These are phyloP conservation scores for Linnemannia exigua DNA, from an alignment of 192 early-diverging fungal species.

Conservation along the genomic window DNA sequence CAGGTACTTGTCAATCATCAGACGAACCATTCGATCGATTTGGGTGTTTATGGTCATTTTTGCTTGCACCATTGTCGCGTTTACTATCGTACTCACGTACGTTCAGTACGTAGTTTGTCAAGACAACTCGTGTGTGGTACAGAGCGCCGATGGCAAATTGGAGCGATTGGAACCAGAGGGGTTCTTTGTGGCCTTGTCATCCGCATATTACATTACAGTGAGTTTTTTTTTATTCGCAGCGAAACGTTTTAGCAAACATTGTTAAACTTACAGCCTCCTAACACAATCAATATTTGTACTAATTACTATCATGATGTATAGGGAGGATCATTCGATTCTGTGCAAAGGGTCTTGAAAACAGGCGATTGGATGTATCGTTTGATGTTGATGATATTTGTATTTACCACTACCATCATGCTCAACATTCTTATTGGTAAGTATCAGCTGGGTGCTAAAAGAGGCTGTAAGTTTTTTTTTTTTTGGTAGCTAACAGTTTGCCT, in stretches of 20 bases:
- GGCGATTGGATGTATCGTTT: neutral
- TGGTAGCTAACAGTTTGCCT: neutral
- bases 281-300: no score
- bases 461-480: neutral
- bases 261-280: no score
- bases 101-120: no score
- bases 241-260: no score
- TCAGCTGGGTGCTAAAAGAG: neutral
- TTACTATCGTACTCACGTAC: neutral
- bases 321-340: no score
- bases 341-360: neutral
- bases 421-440: neutral
- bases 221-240: no score
- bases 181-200: no score
- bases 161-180: no score
- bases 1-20: neutral
- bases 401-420: neutral
- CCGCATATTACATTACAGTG: no score
- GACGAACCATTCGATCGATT: neutral
- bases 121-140: no score
- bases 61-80: neutral
- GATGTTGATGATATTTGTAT: neutral
- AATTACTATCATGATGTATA: no score
- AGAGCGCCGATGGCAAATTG: no score
- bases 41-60: neutral